Evolutionary conservation across 345 rosid species (phyloP).

Genomic region (Lumnitzera racemosa): DNA sequence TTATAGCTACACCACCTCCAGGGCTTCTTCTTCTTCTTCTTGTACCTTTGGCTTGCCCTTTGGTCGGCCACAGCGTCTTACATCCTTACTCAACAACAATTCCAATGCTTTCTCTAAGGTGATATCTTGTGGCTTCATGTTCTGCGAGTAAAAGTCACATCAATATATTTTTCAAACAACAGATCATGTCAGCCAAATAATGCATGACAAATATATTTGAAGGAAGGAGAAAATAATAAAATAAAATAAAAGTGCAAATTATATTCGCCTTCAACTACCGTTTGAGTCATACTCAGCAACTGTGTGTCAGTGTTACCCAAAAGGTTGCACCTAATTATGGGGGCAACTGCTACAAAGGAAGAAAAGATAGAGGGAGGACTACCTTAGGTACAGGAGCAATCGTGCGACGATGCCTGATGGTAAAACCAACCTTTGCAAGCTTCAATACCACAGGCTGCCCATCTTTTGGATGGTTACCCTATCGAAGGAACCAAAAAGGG

Average conservation of each 20-base stretch:
- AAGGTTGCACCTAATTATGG: neutral
- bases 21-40: conserved; percentile 11
- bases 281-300: too few species aligned
- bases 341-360: neutral
- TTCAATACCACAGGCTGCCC: conserved; percentile 64
- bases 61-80: conserved; percentile 58
- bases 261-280: too few species aligned
- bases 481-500: conserved; percentile 11
- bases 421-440: conserved; percentile 60
- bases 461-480: conserved; percentile 89
- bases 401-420: conserved; percentile 59
- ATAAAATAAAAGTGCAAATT: too few species aligned
- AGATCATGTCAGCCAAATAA: too few species aligned
- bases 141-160: conserved; percentile 28
- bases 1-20: conserved; percentile 17
- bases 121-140: conserved; percentile 43
- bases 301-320: too few species aligned
- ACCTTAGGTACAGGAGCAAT: conserved; percentile 92
- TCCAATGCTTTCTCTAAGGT: conserved; percentile 70
- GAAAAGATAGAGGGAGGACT: neutral
- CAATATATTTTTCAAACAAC: neutral
- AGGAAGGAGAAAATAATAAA: too few species aligned
- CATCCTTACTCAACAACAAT: conserved; percentile 56
- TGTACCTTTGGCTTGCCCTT: conserved; percentile 39
- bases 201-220: too few species aligned